Evolutionary conservation across 2,329 filamentous ascomycete genomes (phyloP), one percentile per base, ranked within the genome.

Genomic region (Epichloe hybrida): DNA sequence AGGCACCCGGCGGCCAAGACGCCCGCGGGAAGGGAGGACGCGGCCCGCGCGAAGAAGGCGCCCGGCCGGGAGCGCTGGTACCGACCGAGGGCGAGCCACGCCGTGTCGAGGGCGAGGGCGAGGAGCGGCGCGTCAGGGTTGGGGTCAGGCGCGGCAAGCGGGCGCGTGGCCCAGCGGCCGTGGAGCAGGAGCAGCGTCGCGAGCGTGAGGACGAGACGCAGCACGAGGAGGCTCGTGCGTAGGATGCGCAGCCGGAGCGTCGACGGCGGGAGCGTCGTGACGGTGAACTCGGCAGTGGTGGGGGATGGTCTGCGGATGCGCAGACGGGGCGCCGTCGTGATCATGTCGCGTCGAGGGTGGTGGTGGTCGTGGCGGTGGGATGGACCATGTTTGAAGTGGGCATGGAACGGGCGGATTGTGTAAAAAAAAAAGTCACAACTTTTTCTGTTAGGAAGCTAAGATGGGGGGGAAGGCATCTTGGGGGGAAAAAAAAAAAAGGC

Each of bases 251-350:
- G 67, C 2, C 74, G 59, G 15, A 76, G 53, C 0, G 75, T 76
- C 4, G 69, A 63, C 0, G 71, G 68, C 1, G 86, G 80, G 43
- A 81, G 80, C 52, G 90, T 96, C 37, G 90, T 93, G 51, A 96
- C 87, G 34, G 86, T 94, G 74, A 91, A 97, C 57, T 87, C 85
- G 64, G 87, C 83, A n/a, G 93, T 95, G 3, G 89, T 94, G 45
- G 88, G 23, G 23, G 93, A 90, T 47, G 87, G 86, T 21, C 81
- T 78, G 56, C 80, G 76, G 54, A 77, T 76, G 58, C 72, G 75
- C 48, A 88, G 79, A 58, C 76, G 76, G 9, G 80, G 78, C 1
- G 71, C 60, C 20, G 74, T 78, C 41, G 76, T 77, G 56, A 86
- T 74, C 83, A 88, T 56, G 17, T 31, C 8, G 27, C 27, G 8